These are phyloP conservation scores for Verticillium nubilum DNA, from an alignment of 2,329 filamentous ascomycete species.

Conservation along the genomic window DNA sequence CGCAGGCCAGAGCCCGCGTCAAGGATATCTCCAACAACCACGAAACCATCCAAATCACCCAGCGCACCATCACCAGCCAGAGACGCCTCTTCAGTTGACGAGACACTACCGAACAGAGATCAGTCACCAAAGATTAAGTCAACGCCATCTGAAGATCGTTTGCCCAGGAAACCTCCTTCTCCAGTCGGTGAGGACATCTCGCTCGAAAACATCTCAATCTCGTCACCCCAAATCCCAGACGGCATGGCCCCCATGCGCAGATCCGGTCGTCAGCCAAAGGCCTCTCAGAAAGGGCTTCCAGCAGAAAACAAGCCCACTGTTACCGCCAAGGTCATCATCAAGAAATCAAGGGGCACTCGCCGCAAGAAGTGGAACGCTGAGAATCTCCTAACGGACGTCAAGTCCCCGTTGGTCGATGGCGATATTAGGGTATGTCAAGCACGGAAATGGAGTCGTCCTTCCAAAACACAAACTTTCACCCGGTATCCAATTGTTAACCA, in stretches of 20 bases:
- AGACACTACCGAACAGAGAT: not conserved
- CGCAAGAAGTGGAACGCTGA: slow-evolving; percentile 28
- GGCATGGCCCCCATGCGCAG: slow-evolving; percentile 4
- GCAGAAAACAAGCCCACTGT: not conserved
- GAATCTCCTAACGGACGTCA: slow-evolving; percentile 27
- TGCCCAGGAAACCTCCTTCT: not conserved
- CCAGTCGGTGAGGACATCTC: not conserved
- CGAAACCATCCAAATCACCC: not conserved
- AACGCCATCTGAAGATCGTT: not conserved
- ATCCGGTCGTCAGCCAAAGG: not conserved
- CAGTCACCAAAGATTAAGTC: not conserved
- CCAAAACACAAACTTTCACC: too few species aligned
- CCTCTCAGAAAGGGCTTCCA: not conserved
- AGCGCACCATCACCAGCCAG: not conserved
- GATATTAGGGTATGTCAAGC: slow-evolving; percentile 27
- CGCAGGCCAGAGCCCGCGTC: not conserved
- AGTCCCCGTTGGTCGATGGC: slow-evolving; percentile 31
- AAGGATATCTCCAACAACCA: not conserved
- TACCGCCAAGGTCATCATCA: slow-evolving; percentile 8
- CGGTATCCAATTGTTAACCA: not conserved
- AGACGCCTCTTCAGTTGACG: not conserved
- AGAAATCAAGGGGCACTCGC: slow-evolving; percentile 2
- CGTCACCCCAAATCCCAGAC: not conserved
- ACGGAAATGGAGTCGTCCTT: too few species aligned
- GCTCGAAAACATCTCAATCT: not conserved